Evolutionary conservation across 202 grass and related monocot genomes (phyloP).

Genomic region (Thinopyrum obtusiflorum): DNA sequence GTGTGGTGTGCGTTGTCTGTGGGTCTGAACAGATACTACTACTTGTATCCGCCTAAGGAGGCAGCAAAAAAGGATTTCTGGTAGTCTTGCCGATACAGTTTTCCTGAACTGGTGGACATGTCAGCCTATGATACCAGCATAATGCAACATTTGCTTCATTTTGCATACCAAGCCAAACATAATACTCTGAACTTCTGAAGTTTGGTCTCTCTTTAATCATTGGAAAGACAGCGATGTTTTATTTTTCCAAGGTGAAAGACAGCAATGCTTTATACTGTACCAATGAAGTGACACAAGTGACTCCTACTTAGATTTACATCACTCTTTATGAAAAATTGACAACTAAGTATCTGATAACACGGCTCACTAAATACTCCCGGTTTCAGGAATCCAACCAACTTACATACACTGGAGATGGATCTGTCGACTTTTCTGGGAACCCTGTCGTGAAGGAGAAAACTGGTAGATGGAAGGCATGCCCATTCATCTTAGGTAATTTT

Average conservation of each 20-base stretch:
- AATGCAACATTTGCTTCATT: neutral
- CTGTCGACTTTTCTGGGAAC: constrained; percentile 70
- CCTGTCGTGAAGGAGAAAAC: constrained; percentile 70
- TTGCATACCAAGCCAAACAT: neutral
- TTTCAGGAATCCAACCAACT: constrained; percentile 52
- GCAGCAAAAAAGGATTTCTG: too few relatives aligned
- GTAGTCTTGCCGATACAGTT: neutral
- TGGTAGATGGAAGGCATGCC: constrained; percentile 85
- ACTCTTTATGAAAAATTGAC: neutral
- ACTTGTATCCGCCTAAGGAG: too few relatives aligned
- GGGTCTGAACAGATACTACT: too few relatives aligned
- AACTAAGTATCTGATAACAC: neutral
- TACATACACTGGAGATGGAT: constrained; percentile 76
- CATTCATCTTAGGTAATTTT: constrained; percentile 79
- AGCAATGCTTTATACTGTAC: neutral
- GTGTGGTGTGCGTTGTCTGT: too few relatives aligned
- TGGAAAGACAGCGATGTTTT: neutral
- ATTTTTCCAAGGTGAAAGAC: neutral
- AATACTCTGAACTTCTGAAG: neutral
- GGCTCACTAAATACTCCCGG: neutral
- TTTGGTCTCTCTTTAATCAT: neutral
- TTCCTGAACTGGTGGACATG: neutral
- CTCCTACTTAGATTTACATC: neutral
- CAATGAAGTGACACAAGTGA: neutral
- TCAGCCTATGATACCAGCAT: neutral